These are phyloP conservation scores for Globisporangium heterothallicum DNA, from an alignment of 352 stramenopile species.

Conservation along the genomic window DNA sequence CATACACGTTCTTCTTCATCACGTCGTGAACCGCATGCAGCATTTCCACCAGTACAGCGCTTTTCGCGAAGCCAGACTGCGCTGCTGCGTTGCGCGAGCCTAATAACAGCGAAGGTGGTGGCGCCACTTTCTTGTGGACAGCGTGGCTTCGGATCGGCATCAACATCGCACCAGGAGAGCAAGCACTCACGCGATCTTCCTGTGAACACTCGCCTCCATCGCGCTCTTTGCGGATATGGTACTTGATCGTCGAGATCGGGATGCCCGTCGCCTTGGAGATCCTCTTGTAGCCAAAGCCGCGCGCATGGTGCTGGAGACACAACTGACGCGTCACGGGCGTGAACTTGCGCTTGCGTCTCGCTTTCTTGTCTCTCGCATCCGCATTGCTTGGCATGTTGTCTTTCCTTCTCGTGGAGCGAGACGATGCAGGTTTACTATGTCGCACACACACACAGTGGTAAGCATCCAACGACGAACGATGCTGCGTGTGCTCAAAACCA, in stretches of 20 bases:
- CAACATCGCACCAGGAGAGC: too few relatives aligned
- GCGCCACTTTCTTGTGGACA: neutral
- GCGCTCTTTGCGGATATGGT: constrained; percentile 14
- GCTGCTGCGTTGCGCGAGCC: too few relatives aligned
- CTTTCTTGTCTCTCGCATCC: neutral
- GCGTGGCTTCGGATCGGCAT: neutral
- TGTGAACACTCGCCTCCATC: neutral
- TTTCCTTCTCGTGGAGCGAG: neutral
- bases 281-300: constrained; percentile 16
- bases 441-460: too few relatives aligned
- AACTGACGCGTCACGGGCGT: constrained; percentile 11
- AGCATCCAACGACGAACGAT: too few relatives aligned
- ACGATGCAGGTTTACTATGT: neutral
- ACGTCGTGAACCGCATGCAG: constrained; percentile 5
- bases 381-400: neutral
- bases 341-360: constrained; percentile 9
- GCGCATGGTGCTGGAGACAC: constrained; percentile 14
- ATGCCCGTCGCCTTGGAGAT: constrained; percentile 17
- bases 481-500: too few relatives aligned
- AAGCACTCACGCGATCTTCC: too few relatives aligned
- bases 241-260: constrained; percentile 19
- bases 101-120: neutral
- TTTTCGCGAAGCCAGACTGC: constrained; percentile 1
- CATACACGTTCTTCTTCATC: constrained; percentile 11
- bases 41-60: neutral